These are phyloP conservation scores for Penicillium dipodomyicola DNA, from an alignment of 495 filamentous ascomycete species.

Conservation along the genomic window DNA sequence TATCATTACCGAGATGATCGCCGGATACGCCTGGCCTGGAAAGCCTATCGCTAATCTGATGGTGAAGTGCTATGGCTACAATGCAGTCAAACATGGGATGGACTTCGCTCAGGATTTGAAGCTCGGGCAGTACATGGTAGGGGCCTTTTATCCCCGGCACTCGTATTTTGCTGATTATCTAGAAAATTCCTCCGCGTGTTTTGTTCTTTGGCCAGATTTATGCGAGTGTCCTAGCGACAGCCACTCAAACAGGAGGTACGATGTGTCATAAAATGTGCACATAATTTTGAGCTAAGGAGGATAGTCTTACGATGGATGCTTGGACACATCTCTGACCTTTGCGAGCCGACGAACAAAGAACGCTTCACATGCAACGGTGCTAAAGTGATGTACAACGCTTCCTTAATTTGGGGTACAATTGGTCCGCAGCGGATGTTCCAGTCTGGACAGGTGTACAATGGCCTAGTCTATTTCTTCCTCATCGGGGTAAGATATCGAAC, in stretches of 20 bases:
- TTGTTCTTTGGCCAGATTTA: constrained; percentile 52
- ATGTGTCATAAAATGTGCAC: not conserved
- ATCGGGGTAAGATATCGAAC: constrained; percentile 28
- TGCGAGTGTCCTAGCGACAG: constrained; percentile 47
- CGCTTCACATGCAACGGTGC: constrained; percentile 54
- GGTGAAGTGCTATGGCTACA: constrained; percentile 73
- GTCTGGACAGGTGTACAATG: constrained; percentile 32
- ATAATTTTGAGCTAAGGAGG: constrained; percentile 1
- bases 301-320: constrained; percentile 51
- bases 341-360: constrained; percentile 30
- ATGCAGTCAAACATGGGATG: constrained; percentile 50
- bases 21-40: constrained; percentile 73
- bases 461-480: constrained; percentile 43
- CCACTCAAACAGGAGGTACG: constrained; percentile 25
- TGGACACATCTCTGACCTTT: constrained; percentile 46
- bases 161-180: not conserved
- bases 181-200: constrained; percentile 50
- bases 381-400: constrained; percentile 50
- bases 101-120: constrained; percentile 49
- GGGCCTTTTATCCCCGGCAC: not conserved
- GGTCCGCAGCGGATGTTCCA: constrained; percentile 44
- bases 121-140: constrained; percentile 52
- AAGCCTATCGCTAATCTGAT: constrained; percentile 84
- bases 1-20: constrained; percentile 73
- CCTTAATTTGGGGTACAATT: constrained; percentile 46